Conservation (phyloP, 1,139 yeast genomes). For the Diutina catenulata region DNA sequence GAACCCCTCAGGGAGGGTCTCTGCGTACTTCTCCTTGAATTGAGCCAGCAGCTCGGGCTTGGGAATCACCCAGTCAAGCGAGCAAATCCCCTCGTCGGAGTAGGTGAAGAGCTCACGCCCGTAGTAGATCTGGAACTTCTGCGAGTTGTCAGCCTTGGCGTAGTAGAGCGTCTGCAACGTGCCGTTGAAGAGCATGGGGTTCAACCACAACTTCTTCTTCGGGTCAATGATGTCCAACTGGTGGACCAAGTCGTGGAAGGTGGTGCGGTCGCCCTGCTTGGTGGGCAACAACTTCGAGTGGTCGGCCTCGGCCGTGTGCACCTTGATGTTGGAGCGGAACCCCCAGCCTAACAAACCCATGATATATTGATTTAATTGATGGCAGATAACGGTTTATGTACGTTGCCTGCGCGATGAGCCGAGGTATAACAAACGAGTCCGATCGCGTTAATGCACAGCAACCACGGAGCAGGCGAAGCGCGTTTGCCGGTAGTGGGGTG, state of each 20-base stretch:
- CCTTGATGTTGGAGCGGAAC: slow-evolving; percentile 22
- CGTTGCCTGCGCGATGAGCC: too few species aligned
- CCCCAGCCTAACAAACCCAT: slow-evolving; percentile 22
- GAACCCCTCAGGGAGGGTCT: slow-evolving; percentile 52
- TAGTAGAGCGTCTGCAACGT: slow-evolving; percentile 64
- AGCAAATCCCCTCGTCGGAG: slow-evolving; percentile 55
- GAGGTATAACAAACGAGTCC: too few species aligned
- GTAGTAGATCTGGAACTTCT: slow-evolving; percentile 48
- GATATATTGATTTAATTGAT: too few species aligned
- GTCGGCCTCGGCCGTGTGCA: slow-evolving; percentile 16
- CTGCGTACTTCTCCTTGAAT: slow-evolving; percentile 37
- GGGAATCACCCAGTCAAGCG: slow-evolving; percentile 66
- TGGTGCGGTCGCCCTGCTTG: slow-evolving; percentile 4
- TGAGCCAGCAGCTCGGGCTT: slow-evolving; percentile 31
- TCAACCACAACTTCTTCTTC: slow-evolving; percentile 35
- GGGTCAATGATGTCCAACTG: slow-evolving; percentile 18
- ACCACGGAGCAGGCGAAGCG: too few species aligned
- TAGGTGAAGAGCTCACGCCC: slow-evolving; percentile 63
- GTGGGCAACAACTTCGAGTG: slow-evolving; percentile 10
- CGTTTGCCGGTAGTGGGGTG: too few species aligned
- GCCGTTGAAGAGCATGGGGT: slow-evolving; percentile 62
- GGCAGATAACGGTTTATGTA: too few species aligned
- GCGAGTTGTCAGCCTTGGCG: slow-evolving; percentile 41
- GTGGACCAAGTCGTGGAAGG: slow-evolving; percentile 16
- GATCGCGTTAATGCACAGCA: too few species aligned